Conservation (phyloP, 2,329 filamentous ascomycete species). For the Ascochyta pisi region DNA sequence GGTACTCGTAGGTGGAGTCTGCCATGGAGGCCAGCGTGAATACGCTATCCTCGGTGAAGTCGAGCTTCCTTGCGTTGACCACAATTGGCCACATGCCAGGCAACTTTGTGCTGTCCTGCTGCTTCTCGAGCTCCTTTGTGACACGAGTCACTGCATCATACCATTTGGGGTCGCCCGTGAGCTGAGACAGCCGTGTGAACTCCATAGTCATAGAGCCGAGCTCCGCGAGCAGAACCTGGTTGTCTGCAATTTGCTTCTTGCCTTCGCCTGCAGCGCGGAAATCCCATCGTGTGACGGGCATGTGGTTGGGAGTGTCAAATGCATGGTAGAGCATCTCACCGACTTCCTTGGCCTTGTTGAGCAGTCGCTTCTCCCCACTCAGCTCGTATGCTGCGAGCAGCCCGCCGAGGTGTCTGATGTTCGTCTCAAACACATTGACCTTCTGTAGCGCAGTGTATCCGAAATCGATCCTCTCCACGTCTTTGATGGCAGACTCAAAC, state of each 20-base stretch:
- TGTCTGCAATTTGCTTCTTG: slow-evolving; percentile 50
- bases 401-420: slow-evolving; percentile 84
- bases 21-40: slow-evolving; percentile 49
- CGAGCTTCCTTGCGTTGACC: slow-evolving; percentile 50
- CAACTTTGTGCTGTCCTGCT: slow-evolving; percentile 53
- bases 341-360: slow-evolving; percentile 80
- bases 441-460: slow-evolving; percentile 46
- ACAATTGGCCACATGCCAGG: slow-evolving; percentile 58
- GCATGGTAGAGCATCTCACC: slow-evolving; percentile 81
- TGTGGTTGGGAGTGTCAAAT: slow-evolving; percentile 92
- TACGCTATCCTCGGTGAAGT: slow-evolving; percentile 51
- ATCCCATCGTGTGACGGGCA: slow-evolving; percentile 68
- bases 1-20: slow-evolving; percentile 48
- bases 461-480: slow-evolving; percentile 54
- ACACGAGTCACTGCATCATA: slow-evolving; percentile 56
- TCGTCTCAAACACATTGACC: slow-evolving; percentile 59
- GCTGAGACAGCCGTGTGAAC: slow-evolving; percentile 55
- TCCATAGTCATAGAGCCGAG: slow-evolving; percentile 58
- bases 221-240: slow-evolving; percentile 54
- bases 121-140: slow-evolving; percentile 50
- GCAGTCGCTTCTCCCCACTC: slow-evolving; percentile 73
- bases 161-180: slow-evolving; percentile 55
- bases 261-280: slow-evolving; percentile 48
- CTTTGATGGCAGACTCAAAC: slow-evolving; percentile 54
- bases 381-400: slow-evolving; percentile 87